A percentile compares a stretch with the other conserved stretches of the same genome.
These are phyloP conservation scores for Kalanchoe fedtschenkoi DNA, from an alignment of 164 flowering plant species.

Conservation along the genomic window DNA sequence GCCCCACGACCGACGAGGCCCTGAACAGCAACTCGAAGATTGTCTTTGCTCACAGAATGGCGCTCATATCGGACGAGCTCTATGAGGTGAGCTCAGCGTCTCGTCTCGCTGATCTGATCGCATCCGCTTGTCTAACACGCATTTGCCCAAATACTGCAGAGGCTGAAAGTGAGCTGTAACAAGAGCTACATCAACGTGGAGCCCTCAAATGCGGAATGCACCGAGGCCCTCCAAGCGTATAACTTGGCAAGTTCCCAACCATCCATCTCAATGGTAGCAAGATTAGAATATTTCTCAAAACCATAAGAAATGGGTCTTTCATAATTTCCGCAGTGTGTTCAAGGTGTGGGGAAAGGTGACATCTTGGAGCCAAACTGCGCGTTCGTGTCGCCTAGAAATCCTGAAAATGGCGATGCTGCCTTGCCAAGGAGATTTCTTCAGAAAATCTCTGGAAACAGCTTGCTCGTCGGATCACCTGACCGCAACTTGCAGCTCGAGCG, in stretches of 20 bases:
- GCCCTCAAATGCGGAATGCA: conserved; percentile 2
- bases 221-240: not conserved
- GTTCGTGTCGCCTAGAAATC: not conserved
- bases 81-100: conserved; percentile 23
- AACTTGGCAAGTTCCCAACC: no score
- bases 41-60: conserved; percentile 34
- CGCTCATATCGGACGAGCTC: conserved; percentile 35
- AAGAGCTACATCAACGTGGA: not conserved
- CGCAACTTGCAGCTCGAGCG: not conserved
- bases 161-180: not conserved
- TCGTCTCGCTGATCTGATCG: not conserved
- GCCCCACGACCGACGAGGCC: conserved; percentile 16
- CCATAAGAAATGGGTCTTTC: not conserved
- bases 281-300: no score
- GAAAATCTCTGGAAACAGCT: no score
- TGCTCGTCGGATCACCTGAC: not conserved
- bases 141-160: not conserved
- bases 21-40: conserved; percentile 13
- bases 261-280: no score
- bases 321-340: not conserved
- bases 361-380: conserved; percentile 5
- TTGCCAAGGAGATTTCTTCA: not conserved
- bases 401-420: not conserved
- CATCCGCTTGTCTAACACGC: not conserved
- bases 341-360: not conserved